Evolutionary conservation across 2,329 filamentous ascomycete genomes (phyloP).

Genomic region (Verticillium isaacii): DNA sequence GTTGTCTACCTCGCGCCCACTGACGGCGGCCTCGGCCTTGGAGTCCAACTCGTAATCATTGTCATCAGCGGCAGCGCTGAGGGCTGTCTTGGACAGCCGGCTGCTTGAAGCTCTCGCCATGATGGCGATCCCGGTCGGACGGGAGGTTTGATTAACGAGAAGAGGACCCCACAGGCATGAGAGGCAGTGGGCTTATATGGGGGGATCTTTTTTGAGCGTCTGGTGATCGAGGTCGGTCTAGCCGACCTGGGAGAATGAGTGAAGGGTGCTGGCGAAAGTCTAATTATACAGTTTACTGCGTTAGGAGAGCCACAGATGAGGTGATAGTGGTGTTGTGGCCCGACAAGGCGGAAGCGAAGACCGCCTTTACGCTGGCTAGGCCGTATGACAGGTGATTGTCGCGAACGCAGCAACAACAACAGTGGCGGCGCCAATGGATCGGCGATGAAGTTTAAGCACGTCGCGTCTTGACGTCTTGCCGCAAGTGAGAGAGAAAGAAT

Average conservation of each 20-base stretch:
- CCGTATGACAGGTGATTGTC: too few species aligned
- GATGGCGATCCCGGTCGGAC: background rate
- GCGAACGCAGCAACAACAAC: background rate
- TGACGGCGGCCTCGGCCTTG: slow-evolving; percentile 22
- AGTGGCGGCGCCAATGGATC: background rate
- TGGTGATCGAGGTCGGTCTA: background rate
- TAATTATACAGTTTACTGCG: background rate
- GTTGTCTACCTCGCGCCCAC: slow-evolving; percentile 20
- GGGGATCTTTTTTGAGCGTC: slow-evolving; percentile 11
- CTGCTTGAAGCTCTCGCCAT: slow-evolving; percentile 25
- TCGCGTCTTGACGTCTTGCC: background rate
- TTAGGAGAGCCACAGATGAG: background rate
- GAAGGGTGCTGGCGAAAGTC: background rate
- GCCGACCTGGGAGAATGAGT: slow-evolving; percentile 1
- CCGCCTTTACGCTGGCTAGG: background rate
- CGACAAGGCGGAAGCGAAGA: background rate
- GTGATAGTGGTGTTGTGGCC: background rate
- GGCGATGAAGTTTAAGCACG: background rate
- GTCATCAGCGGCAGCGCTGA: slow-evolving; percentile 15
- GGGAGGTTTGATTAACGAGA: slow-evolving; percentile 9
- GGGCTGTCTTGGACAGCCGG: slow-evolving; percentile 26
- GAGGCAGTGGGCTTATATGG: slow-evolving; percentile 14
- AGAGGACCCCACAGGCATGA: slow-evolving; percentile 4
- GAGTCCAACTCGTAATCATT: slow-evolving; percentile 19
- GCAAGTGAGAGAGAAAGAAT: background rate